Evolutionary conservation across 2,329 filamentous ascomycete genomes (phyloP).

Genomic region (Colletotrichum spinosum): DNA sequence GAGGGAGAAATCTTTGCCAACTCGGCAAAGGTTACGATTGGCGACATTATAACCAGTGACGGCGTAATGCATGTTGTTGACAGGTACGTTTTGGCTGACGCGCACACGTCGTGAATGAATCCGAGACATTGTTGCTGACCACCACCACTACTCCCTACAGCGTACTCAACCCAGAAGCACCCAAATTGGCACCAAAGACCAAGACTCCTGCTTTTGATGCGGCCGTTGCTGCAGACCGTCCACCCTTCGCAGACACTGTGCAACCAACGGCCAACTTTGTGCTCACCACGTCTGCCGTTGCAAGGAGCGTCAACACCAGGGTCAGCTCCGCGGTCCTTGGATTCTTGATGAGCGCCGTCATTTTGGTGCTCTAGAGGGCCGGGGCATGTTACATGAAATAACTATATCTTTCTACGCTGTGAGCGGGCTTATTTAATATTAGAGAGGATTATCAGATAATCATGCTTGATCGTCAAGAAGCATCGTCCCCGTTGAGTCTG

Average conservation of each 20-base stretch:
- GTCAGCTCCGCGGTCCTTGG: conserved; percentile 40
- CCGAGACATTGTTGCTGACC: conserved; percentile 32
- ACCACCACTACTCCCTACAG: conserved; percentile 43
- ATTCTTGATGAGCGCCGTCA: conserved; percentile 34
- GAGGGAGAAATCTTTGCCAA: conserved; percentile 61
- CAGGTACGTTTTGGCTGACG: conserved; percentile 52
- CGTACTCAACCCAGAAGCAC: conserved; percentile 49
- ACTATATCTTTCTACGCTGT: conserved; percentile 14
- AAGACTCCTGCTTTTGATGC: conserved; percentile 62
- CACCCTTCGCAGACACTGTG: conserved; percentile 68
- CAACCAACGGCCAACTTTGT: conserved; percentile 43
- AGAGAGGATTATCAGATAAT: conserved; percentile 13
- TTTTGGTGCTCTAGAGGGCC: conserved; percentile 26
- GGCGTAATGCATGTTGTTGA: conserved; percentile 71
- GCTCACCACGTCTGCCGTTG: conserved; percentile 37
- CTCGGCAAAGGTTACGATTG: conserved; percentile 60
- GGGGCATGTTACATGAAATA: neutral
- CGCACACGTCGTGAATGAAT: conserved; percentile 42
- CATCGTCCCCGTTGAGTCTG: neutral
- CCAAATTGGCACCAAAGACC: conserved; percentile 45
- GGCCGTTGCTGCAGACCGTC: conserved; percentile 57
- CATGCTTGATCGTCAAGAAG: neutral
- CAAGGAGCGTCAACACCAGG: conserved; percentile 38
- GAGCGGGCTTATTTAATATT: conserved; percentile 9
- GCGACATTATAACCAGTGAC: conserved; percentile 66